These are phyloP conservation scores for Glycine tomentella DNA, from an alignment of 306 rosid species.

Conservation along the genomic window DNA sequence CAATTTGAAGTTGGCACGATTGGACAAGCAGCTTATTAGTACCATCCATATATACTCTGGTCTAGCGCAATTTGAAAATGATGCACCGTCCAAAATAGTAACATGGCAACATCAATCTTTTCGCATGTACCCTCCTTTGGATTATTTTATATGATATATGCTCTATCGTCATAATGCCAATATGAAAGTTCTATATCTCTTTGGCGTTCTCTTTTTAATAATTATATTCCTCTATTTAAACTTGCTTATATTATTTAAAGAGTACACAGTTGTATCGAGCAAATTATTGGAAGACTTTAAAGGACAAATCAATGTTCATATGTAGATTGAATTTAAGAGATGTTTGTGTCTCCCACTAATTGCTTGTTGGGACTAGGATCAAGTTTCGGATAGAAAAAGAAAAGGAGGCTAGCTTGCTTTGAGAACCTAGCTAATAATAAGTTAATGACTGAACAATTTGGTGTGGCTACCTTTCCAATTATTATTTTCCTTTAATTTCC, in stretches of 20 bases:
- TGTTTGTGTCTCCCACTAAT: not conserved
- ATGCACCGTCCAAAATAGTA: constrained; percentile 77
- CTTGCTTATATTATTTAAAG: not conserved
- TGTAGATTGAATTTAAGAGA: constrained; percentile 2
- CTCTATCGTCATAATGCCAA: constrained; percentile 48
- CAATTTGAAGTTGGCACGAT: constrained; percentile 62
- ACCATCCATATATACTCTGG: constrained; percentile 59
- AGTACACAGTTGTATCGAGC: constrained; percentile 9
- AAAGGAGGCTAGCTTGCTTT: not conserved
- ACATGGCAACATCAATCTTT: constrained; percentile 63
- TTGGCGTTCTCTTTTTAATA: not conserved
- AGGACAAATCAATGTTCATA: constrained; percentile 29
- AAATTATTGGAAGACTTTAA: constrained; percentile 24
- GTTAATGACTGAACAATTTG: constrained; percentile 17
- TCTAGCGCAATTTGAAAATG: constrained; percentile 60
- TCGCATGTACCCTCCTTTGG: constrained; percentile 41
- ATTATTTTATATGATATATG: constrained; percentile 45
- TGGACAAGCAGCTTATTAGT: constrained; percentile 66
- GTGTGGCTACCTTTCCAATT: constrained; percentile 17
- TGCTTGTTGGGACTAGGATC: constrained; percentile 14
- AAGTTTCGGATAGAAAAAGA: not conserved
- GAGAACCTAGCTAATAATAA: constrained; percentile 23
- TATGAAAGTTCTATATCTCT: constrained; percentile 22
- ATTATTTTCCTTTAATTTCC: constrained; percentile 7
- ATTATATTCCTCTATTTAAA: not conserved